These are phyloP conservation scores for Monascus purpureus DNA, from an alignment of 495 filamentous ascomycete species.

Conservation along the genomic window DNA sequence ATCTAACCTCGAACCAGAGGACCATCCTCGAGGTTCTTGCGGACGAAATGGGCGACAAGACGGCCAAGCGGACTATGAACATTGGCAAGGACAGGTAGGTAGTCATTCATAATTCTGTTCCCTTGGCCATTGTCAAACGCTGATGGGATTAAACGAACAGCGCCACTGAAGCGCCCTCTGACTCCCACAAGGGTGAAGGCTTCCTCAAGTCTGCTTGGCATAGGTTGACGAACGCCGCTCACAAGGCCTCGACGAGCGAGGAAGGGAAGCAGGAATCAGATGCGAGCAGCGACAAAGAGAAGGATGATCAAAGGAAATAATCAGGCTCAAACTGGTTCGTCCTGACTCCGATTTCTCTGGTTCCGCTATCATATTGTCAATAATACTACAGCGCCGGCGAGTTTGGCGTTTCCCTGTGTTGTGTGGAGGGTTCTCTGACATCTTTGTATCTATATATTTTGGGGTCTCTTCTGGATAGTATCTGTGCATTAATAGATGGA, in stretches of 20 bases:
- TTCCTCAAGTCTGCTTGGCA: slow-evolving; percentile 87
- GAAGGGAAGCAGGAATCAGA: slow-evolving; percentile 20
- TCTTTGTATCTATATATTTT: slow-evolving; percentile 4
- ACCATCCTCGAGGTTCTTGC: slow-evolving; percentile 88
- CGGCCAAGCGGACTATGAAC: slow-evolving; percentile 84
- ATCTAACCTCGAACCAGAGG: slow-evolving; percentile 74
- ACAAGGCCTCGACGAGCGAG: slow-evolving; percentile 14
- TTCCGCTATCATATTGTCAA: background rate
- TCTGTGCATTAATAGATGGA: background rate
- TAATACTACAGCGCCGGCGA: slow-evolving; percentile 37
- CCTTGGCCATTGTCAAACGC: slow-evolving; percentile 1
- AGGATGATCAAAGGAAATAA: slow-evolving; percentile 41
- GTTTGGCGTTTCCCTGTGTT: slow-evolving; percentile 10
- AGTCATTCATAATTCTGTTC: background rate
- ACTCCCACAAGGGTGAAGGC: slow-evolving; percentile 57
- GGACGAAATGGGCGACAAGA: slow-evolving; percentile 84
- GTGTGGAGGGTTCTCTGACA: background rate
- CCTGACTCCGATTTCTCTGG: background rate
- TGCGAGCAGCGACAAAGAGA: slow-evolving; percentile 16
- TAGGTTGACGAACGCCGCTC: slow-evolving; percentile 46
- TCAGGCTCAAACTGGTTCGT: slow-evolving; percentile 34
- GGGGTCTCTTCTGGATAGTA: slow-evolving; percentile 1
- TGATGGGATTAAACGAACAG: slow-evolving; percentile 1
- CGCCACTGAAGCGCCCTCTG: slow-evolving; percentile 9
- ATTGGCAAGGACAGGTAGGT: slow-evolving; percentile 37